Conservation (phyloP, 169 alveolate genomes). For the Blepharisma undulans region DNA sequence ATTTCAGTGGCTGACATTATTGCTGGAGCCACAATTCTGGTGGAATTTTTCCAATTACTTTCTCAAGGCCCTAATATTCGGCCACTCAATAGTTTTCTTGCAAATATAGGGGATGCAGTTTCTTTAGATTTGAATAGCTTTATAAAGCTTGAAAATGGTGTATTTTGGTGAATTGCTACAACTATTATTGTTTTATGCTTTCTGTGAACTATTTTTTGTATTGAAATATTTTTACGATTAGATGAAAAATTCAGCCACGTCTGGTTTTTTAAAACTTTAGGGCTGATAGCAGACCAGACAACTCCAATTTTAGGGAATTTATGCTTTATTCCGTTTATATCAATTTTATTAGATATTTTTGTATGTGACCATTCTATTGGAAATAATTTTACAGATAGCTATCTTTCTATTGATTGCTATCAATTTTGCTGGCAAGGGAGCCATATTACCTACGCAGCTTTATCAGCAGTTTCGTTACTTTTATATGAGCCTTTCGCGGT, state of each 20-base stretch:
- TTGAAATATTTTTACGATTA: not conserved
- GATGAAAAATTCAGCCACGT: not conserved
- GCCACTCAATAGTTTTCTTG: not conserved
- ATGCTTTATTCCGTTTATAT: not conserved
- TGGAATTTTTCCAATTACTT: slow-evolving; percentile 15
- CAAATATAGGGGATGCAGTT: not conserved
- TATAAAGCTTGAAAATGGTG: not conserved
- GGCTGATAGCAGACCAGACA: not conserved
- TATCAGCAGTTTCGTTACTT: not conserved
- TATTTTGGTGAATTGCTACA: not conserved
- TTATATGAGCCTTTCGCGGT: slow-evolving; percentile 32
- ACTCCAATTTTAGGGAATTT: slow-evolving; percentile 28
- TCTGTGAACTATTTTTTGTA: not conserved
- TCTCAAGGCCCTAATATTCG: not conserved
- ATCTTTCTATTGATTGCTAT: slow-evolving; percentile 20
- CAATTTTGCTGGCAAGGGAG: slow-evolving; percentile 25
- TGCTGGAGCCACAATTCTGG: not conserved
- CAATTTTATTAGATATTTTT: slow-evolving; percentile 26
- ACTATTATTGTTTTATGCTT: not conserved
- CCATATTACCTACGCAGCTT: not conserved
- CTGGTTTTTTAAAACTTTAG: not conserved
- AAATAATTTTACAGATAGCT: not conserved
- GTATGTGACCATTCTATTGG: slow-evolving; percentile 41
- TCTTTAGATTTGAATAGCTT: not conserved
- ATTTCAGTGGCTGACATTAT: not conserved